phyloP scores from a whole-genome alignment of 805 yeast species.

The Alloascoidea africana region DNA sequence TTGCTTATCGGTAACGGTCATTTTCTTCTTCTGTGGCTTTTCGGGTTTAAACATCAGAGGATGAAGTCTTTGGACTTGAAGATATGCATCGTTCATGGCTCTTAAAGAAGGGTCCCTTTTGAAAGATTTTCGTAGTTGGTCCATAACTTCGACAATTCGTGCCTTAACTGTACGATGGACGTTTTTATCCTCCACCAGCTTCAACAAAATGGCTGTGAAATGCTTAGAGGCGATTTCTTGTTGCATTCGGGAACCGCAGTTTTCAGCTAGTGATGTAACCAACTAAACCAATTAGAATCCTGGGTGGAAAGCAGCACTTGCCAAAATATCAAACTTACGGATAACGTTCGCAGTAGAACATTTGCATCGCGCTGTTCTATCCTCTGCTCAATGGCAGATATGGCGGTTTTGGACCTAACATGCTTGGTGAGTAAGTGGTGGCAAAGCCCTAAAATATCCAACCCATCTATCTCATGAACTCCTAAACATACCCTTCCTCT shows the following conservation, averaged over 20 bases:
- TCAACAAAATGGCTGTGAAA: constrained; percentile 32
- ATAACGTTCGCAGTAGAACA: constrained; percentile 41
- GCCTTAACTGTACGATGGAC: constrained; percentile 57
- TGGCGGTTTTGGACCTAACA: constrained; percentile 23
- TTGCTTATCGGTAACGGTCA: constrained; percentile 27
- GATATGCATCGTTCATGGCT: constrained; percentile 49
- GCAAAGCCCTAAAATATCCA: background rate
- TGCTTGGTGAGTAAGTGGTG: background rate
- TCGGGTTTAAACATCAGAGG: constrained; percentile 25
- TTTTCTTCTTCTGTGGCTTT: constrained; percentile 41
- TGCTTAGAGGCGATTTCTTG: constrained; percentile 43
- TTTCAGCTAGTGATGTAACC: constrained; percentile 51
- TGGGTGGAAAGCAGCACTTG: background rate
- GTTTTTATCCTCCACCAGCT: constrained; percentile 33
- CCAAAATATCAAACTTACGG: constrained; percentile 15
- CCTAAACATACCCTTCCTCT: constrained; percentile 24
- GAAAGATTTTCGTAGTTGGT: constrained; percentile 51
- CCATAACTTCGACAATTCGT: constrained; percentile 49
- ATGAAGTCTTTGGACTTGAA: constrained; percentile 26
- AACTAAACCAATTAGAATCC: constrained; percentile 11
- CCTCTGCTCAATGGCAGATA: constrained; percentile 30
- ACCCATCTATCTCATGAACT: background rate
- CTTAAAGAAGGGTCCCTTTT: constrained; percentile 60
- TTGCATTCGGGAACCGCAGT: constrained; percentile 59
- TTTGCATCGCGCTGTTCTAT: constrained; percentile 44